Percentiles rank a stretch among this genome's conserved stretches.
Conservation (phyloP, 2,329 filamentous ascomycete genomes). For the Cladosporium sp. region DNA sequence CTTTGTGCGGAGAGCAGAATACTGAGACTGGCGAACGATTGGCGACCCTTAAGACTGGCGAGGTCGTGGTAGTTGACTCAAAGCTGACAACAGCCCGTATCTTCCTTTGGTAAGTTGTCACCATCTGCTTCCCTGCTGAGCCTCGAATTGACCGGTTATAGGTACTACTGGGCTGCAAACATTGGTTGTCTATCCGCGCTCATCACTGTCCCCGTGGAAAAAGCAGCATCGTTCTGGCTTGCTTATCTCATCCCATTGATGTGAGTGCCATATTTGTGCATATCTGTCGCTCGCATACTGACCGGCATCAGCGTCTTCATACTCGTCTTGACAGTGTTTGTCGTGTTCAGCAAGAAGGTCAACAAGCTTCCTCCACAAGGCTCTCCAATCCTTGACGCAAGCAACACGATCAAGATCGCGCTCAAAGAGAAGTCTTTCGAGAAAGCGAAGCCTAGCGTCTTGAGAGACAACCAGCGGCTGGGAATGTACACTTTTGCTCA, state of each 20-base stretch:
- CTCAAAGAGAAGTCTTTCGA: conserved; percentile 62
- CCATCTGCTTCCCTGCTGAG: neutral
- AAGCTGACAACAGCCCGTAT: conserved; percentile 43
- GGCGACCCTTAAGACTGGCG: conserved; percentile 39
- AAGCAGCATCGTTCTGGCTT: conserved; percentile 1
- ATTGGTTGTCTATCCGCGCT: neutral
- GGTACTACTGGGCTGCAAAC: conserved; percentile 7
- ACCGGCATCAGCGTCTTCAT: neutral
- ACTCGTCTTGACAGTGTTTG: neutral
- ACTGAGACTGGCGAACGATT: conserved; percentile 38
- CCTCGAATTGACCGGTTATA: neutral
- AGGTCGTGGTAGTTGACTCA: conserved; percentile 45
- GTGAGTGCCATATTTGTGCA: neutral
- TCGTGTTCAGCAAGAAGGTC: neutral
- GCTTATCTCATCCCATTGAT: conserved; percentile 1
- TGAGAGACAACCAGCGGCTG: conserved; percentile 44
- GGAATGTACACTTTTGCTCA: conserved; percentile 56
- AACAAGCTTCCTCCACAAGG: neutral
- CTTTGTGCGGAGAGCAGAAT: conserved; percentile 47
- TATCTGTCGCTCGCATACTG: neutral
- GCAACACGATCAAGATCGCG: conserved; percentile 3
- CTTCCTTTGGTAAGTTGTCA: neutral
- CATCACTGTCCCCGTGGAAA: neutral
- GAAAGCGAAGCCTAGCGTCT: conserved; percentile 64
- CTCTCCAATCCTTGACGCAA: neutral